These are phyloP conservation scores for Mycena epipterygia DNA, from an alignment of 768 basidiomycete genomes.

Conservation along the genomic window DNA sequence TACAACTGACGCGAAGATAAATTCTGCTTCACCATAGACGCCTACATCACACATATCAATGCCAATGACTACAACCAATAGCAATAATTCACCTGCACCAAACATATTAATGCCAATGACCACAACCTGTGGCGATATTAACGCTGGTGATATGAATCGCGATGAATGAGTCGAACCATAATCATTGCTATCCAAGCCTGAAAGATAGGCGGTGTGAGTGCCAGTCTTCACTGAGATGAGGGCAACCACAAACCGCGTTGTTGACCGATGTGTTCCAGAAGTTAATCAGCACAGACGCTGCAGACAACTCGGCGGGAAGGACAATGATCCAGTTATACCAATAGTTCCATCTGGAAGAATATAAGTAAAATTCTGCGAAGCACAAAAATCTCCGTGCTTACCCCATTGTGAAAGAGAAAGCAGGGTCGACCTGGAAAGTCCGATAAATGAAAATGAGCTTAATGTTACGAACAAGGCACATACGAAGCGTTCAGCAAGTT, in stretches of 20 bases:
- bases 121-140: not conserved
- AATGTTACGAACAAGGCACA: not conserved
- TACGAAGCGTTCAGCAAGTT: slow-evolving; percentile 82
- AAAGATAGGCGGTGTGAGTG: no score
- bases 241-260: slow-evolving; percentile 60
- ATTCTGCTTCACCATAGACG: slow-evolving; percentile 89
- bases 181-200: slow-evolving; percentile 76
- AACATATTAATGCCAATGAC: not conserved
- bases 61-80: slow-evolving; percentile 76
- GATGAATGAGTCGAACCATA: slow-evolving; percentile 6
- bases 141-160: no score
- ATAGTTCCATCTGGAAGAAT: slow-evolving; percentile 59
- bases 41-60: slow-evolving; percentile 86
- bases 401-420: slow-evolving; percentile 72
- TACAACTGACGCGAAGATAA: slow-evolving; percentile 80
- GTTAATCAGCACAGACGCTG: slow-evolving; percentile 81
- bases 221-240: no score
- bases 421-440: slow-evolving; percentile 64
- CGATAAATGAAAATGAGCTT: not conserved
- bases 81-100: no score
- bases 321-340: slow-evolving; percentile 73
- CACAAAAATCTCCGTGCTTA: no score
- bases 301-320: slow-evolving; percentile 66
- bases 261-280: slow-evolving; percentile 74
- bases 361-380: slow-evolving; percentile 40